Conservation (phyloP, 208 protist species). For the Trypanosoma lewisi region DNA sequence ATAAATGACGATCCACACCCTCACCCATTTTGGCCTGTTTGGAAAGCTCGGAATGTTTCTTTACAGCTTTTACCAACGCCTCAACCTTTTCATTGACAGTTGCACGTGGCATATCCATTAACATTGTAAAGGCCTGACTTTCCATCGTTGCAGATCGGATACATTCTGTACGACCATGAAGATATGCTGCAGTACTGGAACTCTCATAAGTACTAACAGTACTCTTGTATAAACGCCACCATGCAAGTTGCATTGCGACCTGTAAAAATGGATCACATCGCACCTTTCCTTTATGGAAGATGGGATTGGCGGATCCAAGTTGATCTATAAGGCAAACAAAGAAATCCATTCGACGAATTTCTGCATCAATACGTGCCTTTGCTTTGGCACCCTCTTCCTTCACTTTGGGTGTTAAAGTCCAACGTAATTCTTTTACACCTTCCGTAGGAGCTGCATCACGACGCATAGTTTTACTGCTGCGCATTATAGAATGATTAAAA, state of each 20-base stretch:
- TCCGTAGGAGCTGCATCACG: constrained; percentile 25
- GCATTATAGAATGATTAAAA: constrained; percentile 46
- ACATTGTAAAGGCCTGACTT: constrained; percentile 52
- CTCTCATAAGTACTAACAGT: constrained; percentile 53
- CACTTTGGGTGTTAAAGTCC: constrained; percentile 45
- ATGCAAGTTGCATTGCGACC: constrained; percentile 70
- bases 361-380: constrained; percentile 26
- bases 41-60: constrained; percentile 28
- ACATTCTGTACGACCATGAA: constrained; percentile 60
- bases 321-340: constrained; percentile 35
- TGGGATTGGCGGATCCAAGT: neutral
- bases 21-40: constrained; percentile 38
- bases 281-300: constrained; percentile 13
- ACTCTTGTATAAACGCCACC: constrained; percentile 68
- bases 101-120: constrained; percentile 26
- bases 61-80: constrained; percentile 32
- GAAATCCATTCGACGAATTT: constrained; percentile 52
- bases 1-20: constrained; percentile 62
- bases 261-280: constrained; percentile 46
- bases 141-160: constrained; percentile 49
- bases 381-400: constrained; percentile 30
- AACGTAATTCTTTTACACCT: constrained; percentile 43
- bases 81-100: constrained; percentile 26
- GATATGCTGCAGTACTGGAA: constrained; percentile 56
- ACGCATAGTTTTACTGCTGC: constrained; percentile 25